Base-by-base conservation (phyloP, 2,329 filamentous ascomycete species). In the Teratosphaeria zuluensis region DNA sequence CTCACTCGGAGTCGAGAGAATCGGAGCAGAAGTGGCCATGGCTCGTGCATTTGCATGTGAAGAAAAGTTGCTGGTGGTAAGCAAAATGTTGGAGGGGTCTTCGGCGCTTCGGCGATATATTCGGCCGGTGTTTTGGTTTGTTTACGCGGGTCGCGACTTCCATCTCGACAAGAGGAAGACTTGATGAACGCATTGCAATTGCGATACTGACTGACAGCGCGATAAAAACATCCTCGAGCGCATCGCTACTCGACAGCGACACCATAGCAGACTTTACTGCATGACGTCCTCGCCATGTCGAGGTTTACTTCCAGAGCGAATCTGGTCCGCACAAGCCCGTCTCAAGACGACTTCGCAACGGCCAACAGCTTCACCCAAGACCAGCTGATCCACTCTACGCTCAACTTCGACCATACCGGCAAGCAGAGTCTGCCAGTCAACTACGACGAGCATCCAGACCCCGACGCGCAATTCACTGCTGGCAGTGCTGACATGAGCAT, bases 1-100 rank as follows among this genome's bases (percentile, higher is more conserved):
- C 52, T 80, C 78, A 58, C 84, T 83, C 4, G 84, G 83, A 2
- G 84, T 86, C 1, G 83, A 86, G 51, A 87, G 77, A 1, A 84
- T 77, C 1, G 84, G 84, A 9, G 83, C 80, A 56, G 53, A 54
- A 3, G 42, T 56, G 5, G 54, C 48, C 58, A 59, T 59, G 32
- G 12, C 56, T 42, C 14, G 35, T 42, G 35, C 14, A 16, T 42
- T 14, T 42, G 35, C 35, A 42, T 42, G 35, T 42, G 35, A 42
- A 42, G 35, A 42, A 42, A 14, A 42, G 35, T 42, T 42, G 33
- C 32, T 14, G 6, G 16, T 14, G 14, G 35, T 16, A 14, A 5
- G 35, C n/a, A 38, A 9, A 38, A 38, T 11, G 14, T 12, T 12
- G 35, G 14, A 12, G 35, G n/a, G 51, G 14, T 12, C 12, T 16